Evolutionary conservation across 2,329 filamentous ascomycete species (phyloP), one percentile per base, ranked within the genome.

Genomic region (Colletotrichum tropicale): DNA sequence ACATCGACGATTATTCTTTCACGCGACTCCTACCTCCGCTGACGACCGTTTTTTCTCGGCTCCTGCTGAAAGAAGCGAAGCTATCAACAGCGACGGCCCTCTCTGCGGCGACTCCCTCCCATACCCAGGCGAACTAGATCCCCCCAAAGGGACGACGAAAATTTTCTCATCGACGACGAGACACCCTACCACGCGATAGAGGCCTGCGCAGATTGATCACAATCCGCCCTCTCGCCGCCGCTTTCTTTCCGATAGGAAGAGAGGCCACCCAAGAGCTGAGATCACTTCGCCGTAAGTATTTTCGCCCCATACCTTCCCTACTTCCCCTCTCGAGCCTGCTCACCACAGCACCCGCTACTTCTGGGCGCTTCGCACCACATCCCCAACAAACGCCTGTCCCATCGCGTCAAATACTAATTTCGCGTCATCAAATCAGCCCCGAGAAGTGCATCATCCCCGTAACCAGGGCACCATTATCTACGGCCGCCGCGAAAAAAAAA

Each of bases 381-480:
- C 15, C 36, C 6, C 62, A 34, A 65, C 28, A 55, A 60, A 43
- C 36, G 30, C 16, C 26, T 32, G 16, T n/a, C 64, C 56, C 38
- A 24, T 64, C 43, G 64, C 75, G 48, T 43, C 28, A 21, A 26
- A 12, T 76, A 61, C 70, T 73, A 62, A 76, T 48, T 24, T 71
- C 30, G 64, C 60, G 43, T 43, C 64, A 26, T 24, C 15, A 12
- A 7, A 12, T 26, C 32, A 77, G 71, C 61, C 38, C n/a, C 68
- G 56, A 77, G 70, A 76, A 78, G 79, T 80, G 80, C 77, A 77
- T 78, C 78, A 77, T 60, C 58, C 75, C 68, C 75, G 65, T 69
- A 77, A 74, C 34, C 28, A 66, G 68, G 73, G 74, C 69, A 71
- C 73, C 65, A 76, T 69, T 77, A 72, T 72, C 75, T 75, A 60